These are phyloP conservation scores for Coemansia sp. DNA, from an alignment of 192 early-diverging fungal genomes.

Conservation along the genomic window DNA sequence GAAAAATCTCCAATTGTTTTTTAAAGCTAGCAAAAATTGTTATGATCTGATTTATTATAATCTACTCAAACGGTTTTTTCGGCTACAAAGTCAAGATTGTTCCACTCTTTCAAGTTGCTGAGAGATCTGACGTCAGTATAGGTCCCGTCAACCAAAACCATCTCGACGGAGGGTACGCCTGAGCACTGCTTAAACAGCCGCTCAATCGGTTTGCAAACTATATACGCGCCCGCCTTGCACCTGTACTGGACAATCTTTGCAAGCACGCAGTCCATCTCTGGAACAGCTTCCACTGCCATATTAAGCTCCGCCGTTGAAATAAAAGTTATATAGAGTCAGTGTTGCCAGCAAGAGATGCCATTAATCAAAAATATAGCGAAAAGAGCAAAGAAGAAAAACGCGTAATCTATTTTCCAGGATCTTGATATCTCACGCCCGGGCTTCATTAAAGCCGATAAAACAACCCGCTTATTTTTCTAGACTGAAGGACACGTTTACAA, in stretches of 20 bases:
- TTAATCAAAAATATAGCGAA: neutral
- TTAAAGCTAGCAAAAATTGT: slow-evolving; percentile 16
- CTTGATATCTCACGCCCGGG: neutral
- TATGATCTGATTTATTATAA: slow-evolving; percentile 14
- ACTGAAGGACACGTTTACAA: neutral
- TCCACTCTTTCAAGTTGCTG: slow-evolving; percentile 3
- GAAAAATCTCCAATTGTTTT: neutral
- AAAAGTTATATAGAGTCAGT: neutral
- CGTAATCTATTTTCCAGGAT: neutral
- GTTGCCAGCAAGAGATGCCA: neutral
- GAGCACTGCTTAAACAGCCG: slow-evolving; percentile 51
- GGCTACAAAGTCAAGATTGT: neutral
- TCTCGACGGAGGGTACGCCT: slow-evolving; percentile 34
- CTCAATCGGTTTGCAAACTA: slow-evolving; percentile 36
- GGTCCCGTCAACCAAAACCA: slow-evolving; percentile 26
- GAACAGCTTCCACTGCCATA: neutral
- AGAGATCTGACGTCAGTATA: slow-evolving; percentile 28
- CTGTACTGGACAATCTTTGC: slow-evolving; percentile 31
- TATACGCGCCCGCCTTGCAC: slow-evolving; percentile 30
- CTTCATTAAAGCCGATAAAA: neutral
- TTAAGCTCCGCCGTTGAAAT: neutral
- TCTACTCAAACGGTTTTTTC: neutral
- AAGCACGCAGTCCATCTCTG: slow-evolving; percentile 34
- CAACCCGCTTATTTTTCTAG: neutral
- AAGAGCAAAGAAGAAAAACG: neutral